Evolutionary conservation across 2,329 filamentous ascomycete species (phyloP).

Genomic region (Cytospora piceae): DNA sequence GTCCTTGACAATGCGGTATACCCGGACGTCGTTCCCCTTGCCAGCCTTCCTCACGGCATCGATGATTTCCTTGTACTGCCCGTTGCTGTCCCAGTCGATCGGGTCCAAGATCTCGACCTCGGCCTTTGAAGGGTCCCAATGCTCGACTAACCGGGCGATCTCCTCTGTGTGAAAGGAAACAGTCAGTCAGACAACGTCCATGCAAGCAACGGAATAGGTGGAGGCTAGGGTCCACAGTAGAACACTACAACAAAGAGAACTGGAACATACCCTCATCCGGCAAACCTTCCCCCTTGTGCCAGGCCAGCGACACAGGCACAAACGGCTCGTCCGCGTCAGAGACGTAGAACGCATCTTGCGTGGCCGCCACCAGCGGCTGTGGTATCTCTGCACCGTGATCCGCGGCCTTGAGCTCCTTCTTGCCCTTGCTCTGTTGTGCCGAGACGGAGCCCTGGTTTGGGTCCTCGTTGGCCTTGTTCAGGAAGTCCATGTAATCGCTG

Average conservation of each 20-base stretch:
- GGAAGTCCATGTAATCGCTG: constrained; percentile 80
- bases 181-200: constrained; percentile 7
- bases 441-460: constrained; percentile 62
- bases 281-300: constrained; percentile 55
- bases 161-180: constrained; percentile 58
- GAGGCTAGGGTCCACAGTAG: not conserved
- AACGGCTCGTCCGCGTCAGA: constrained; percentile 89
- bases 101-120: constrained; percentile 68
- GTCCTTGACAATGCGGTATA: constrained; percentile 71
- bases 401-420: constrained; percentile 52
- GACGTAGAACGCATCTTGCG: constrained; percentile 66
- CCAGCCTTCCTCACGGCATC: constrained; percentile 69
- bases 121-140: constrained; percentile 56
- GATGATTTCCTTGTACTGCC: constrained; percentile 70
- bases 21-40: constrained; percentile 68
- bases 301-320: constrained; percentile 72
- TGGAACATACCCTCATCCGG: constrained; percentile 62
- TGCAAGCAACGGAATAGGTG: not conserved
- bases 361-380: constrained; percentile 53
- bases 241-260: constrained; percentile 1
- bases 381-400: constrained; percentile 65
- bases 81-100: constrained; percentile 72
- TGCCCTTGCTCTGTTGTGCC: constrained; percentile 32
- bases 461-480: constrained; percentile 85
- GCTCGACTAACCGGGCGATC: constrained; percentile 69